These are phyloP conservation scores for Penicillium goetzii DNA, from an alignment of 495 filamentous ascomycete genomes.

Conservation along the genomic window DNA sequence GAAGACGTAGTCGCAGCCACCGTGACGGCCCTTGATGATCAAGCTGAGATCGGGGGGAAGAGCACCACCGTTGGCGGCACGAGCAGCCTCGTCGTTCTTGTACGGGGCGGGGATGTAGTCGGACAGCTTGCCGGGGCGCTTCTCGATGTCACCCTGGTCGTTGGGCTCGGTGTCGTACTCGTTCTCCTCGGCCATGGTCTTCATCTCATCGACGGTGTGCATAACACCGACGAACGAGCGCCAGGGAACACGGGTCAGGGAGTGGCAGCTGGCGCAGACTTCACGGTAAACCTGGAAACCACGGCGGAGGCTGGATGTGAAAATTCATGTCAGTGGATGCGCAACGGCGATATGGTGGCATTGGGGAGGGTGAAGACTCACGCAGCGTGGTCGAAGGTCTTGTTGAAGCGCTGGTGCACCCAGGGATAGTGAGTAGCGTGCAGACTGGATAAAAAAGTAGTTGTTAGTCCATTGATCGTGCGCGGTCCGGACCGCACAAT, in stretches of 20 bases:
- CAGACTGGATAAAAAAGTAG: conserved; percentile 58
- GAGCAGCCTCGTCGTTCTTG: conserved; percentile 98
- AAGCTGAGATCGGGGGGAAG: conserved; percentile 96
- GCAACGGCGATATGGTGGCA: conserved; percentile 23
- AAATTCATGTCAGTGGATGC: conserved; percentile 32
- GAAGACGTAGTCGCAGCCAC: conserved; percentile 98
- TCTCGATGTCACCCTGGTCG: conserved; percentile 95
- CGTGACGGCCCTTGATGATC: conserved; percentile 97
- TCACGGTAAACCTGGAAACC: conserved; percentile 99
- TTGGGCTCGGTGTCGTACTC: conserved; percentile 99
- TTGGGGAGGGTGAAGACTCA: conserved; percentile 54
- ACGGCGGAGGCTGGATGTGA: conserved; percentile 76
- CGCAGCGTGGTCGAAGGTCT: conserved; percentile 97
- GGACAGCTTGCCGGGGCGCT: conserved; percentile 96
- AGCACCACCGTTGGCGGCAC: conserved; percentile 97
- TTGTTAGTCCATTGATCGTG: conserved; percentile 23
- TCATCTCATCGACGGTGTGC: conserved; percentile 96
- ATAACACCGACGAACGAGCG: conserved; percentile 86
- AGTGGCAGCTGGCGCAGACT: conserved; percentile 98
- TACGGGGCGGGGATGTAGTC: conserved; percentile 96
- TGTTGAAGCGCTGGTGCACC: conserved; percentile 86
- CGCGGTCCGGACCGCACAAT: conserved; percentile 29
- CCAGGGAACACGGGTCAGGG: conserved; percentile 91
- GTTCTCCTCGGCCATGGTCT: conserved; percentile 93
- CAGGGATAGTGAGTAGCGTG: conserved; percentile 93